phyloP scores from a whole-genome alignment of 495 filamentous ascomycete species.

The Achaetomiella virescens region DNA sequence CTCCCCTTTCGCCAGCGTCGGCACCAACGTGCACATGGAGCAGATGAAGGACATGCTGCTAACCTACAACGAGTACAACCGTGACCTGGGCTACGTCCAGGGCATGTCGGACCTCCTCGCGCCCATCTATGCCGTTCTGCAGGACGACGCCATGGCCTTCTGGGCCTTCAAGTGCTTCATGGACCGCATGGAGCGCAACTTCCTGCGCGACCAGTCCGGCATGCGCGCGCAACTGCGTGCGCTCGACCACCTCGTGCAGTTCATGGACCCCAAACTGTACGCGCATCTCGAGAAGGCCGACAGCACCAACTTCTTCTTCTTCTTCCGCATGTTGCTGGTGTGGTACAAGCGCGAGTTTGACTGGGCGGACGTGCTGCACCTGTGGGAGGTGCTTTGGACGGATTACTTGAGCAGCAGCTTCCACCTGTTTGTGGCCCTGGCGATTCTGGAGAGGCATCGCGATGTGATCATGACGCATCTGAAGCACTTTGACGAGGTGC shows the following conservation, averaged over 20 bases:
- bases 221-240: conserved; percentile 89
- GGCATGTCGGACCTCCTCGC: conserved; percentile 97
- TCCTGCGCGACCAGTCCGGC: conserved; percentile 88
- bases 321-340: conserved; percentile 96
- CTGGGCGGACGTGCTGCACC: conserved; percentile 75
- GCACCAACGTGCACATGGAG: conserved; percentile 95
- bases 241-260: conserved; percentile 86
- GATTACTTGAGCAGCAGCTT: conserved; percentile 83
- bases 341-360: conserved; percentile 98
- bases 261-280: conserved; percentile 94
- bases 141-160: conserved; percentile 94
- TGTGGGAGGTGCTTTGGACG: conserved; percentile 95
- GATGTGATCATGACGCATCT: conserved; percentile 92
- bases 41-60: conserved; percentile 99
- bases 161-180: conserved; percentile 97
- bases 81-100: conserved; percentile 89
- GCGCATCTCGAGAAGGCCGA: conserved; percentile 83
- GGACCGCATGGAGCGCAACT: conserved; percentile 97
- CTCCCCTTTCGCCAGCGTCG: conserved; percentile 82
- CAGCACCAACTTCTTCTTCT: conserved; percentile 98
- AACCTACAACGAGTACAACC: conserved; percentile 97
- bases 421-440: conserved; percentile 89
- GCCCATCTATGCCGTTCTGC: conserved; percentile 92
- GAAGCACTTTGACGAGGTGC: conserved; percentile 90
- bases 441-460: conserved; percentile 92